Conservation (phyloP, 108 stramenopile genomes). For the Fistulifera solaris region DNA sequence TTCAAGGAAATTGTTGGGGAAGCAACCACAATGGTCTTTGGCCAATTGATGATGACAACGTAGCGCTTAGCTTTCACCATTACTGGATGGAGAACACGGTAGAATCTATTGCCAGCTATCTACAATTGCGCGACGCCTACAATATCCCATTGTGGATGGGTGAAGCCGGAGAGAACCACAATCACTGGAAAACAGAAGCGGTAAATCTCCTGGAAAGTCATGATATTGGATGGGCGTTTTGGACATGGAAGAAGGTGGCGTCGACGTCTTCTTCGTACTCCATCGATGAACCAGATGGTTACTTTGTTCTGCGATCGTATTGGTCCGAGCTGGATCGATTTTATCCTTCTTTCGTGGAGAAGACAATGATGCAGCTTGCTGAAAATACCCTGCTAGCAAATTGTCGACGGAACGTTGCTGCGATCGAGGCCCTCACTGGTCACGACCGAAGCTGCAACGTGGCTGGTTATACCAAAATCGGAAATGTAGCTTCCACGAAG, state of each 20-base stretch:
- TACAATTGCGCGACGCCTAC: background rate
- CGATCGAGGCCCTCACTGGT: background rate
- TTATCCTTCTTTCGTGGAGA: background rate
- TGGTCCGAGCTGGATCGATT: background rate
- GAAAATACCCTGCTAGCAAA: background rate
- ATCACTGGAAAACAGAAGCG: background rate
- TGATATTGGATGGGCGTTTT: background rate
- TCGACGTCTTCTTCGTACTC: background rate
- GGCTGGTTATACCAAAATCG: background rate
- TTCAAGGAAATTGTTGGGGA: conserved; percentile 4
- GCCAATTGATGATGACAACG: background rate
- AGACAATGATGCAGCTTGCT: background rate
- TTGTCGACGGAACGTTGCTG: background rate
- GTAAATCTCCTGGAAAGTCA: background rate
- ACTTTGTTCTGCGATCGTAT: background rate
- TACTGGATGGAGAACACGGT: conserved; percentile 1
- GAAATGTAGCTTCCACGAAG: background rate
- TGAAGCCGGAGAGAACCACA: conserved; percentile 3
- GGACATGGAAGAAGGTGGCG: background rate
- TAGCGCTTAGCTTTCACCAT: conserved; percentile 1
- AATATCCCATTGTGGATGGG: background rate
- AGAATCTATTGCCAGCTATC: background rate
- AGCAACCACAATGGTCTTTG: conserved; percentile 3
- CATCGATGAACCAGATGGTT: background rate
- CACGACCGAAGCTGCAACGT: no score